phyloP scores from a whole-genome alignment of 352 stramenopile species.

The Phytophthora foliorum region DNA sequence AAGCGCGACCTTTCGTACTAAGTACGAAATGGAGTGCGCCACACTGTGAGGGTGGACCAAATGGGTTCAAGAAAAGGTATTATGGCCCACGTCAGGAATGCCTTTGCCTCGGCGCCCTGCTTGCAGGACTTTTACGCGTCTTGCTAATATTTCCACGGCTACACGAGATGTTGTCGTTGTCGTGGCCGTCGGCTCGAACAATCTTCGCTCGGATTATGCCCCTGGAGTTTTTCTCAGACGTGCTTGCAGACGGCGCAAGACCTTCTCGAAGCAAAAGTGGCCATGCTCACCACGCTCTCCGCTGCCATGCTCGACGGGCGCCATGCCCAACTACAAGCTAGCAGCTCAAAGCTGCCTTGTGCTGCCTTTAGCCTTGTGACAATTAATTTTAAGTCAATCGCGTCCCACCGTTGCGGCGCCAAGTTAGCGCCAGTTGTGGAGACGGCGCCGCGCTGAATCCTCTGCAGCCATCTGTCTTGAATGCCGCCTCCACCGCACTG shows the following conservation, averaged over 20 bases:
- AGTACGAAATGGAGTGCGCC: neutral
- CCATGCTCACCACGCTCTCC: neutral
- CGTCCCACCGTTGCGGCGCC: neutral
- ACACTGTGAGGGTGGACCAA: slow-evolving; percentile 12
- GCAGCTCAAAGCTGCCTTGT: neutral
- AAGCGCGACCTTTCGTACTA: slow-evolving; percentile 1
- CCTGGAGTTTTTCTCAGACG: neutral
- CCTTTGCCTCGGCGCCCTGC: too few relatives aligned
- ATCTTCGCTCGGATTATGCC: neutral
- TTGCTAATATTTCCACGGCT: too few relatives aligned
- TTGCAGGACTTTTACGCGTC: too few relatives aligned
- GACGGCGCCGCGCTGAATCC: slow-evolving; percentile 4
- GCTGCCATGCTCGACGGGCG: neutral
- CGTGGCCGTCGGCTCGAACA: neutral
- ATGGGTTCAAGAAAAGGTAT: slow-evolving; percentile 22
- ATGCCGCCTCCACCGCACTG: neutral
- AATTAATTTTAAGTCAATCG: too few relatives aligned
- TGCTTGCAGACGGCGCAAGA: neutral
- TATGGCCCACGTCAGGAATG: too few relatives aligned
- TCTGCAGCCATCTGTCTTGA: slow-evolving; percentile 23
- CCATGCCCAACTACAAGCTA: neutral
- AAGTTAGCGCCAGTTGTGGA: slow-evolving; percentile 9
- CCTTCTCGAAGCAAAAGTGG: neutral
- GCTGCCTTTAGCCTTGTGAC: too few relatives aligned
- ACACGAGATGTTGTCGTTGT: neutral